phyloP scores from a whole-genome alignment of 495 filamentous ascomycete species.

The Podospora bellae-mahoneyi region DNA sequence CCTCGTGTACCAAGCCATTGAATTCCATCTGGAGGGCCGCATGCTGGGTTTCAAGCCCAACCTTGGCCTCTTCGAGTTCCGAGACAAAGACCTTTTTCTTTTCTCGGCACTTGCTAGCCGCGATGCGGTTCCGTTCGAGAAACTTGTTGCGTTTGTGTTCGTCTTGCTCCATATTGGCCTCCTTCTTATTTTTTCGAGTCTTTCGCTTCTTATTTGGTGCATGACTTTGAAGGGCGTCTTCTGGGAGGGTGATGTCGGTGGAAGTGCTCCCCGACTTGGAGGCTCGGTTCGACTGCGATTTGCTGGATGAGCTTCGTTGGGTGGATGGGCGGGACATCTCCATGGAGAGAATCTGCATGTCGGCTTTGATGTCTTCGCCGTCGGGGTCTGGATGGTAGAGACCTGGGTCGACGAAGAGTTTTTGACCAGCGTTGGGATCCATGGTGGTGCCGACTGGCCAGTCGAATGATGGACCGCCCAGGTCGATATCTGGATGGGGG shows the following conservation, averaged over 20 bases:
- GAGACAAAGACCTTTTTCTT: slow-evolving; percentile 79
- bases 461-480: slow-evolving; percentile 6
- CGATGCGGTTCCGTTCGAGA: slow-evolving; percentile 77
- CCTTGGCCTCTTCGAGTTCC: slow-evolving; percentile 52
- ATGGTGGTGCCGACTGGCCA: slow-evolving; percentile 26
- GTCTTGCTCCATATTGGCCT: slow-evolving; percentile 20
- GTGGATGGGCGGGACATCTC: slow-evolving; percentile 24
- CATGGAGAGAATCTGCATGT: slow-evolving; percentile 22
- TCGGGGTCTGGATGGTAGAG: slow-evolving; percentile 24
- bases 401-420: slow-evolving; percentile 29
- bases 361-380: slow-evolving; percentile 22
- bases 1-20: slow-evolving; percentile 43
- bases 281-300: slow-evolving; percentile 23
- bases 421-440: slow-evolving; percentile 13
- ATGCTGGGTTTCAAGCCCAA: slow-evolving; percentile 39
- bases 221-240: slow-evolving; percentile 9
- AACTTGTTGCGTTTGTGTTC: slow-evolving; percentile 46
- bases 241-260: slow-evolving; percentile 29
- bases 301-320: slow-evolving; percentile 27
- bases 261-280: slow-evolving; percentile 23
- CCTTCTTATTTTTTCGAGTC: slow-evolving; percentile 18
- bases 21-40: slow-evolving; percentile 38
- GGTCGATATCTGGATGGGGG: slow-evolving; percentile 7
- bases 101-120: slow-evolving; percentile 81
- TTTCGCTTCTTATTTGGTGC: slow-evolving; percentile 22